Evolutionary conservation across 1,284 basidiomycete species (phyloP), one percentile per base, ranked within the genome.

Genomic region (Leccinum insolens): DNA sequence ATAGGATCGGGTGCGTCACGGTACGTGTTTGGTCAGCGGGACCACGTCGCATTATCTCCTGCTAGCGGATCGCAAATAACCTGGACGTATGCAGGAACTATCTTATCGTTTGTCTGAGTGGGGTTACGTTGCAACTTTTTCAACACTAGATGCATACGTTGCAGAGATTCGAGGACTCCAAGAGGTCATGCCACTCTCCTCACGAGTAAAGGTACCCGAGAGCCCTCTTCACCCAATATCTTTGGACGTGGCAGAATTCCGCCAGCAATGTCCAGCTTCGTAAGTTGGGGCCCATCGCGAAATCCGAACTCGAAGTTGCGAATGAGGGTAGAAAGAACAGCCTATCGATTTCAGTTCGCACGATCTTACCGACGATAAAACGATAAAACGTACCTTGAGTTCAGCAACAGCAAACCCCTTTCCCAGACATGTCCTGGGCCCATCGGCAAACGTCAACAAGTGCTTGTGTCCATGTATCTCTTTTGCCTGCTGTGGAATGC

Each of bases 381-480:
- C 4, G 12, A 67, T 25, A 20, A 7, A 7, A 37, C 28, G 1
- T 31, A 74, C 72, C 69, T 79, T 74, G 44, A 74, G 44, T 41
- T 85, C 83, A 0, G 81, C 71, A 11, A 85, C 46, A 0, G 84
- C 81, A 70, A 86, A 83, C 12, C 75, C 74, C 67, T 78, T 83
- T 9, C 84, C 85, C 1, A 84, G 67, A 71, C 84, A 86, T 28
- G 76, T 80, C 63, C 84, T 79, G 1, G 85, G 82, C 4, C 86
- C 85, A 71, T 83, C 84, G 0, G 80, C 78, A 66, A 88, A 88
- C 2, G 83, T 84, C 70, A 86, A 76, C 34, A 86, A 67, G 71
- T 84, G 78, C 34, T 79, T 73, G 70, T 83, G 73, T 0, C 84
- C 82, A 63, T 79, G 77, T 4, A 85, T 74, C 58, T 83, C 78